phyloP scores from a whole-genome alignment of 2,329 filamentous ascomycete species.

The Paraphoma sp. region DNA sequence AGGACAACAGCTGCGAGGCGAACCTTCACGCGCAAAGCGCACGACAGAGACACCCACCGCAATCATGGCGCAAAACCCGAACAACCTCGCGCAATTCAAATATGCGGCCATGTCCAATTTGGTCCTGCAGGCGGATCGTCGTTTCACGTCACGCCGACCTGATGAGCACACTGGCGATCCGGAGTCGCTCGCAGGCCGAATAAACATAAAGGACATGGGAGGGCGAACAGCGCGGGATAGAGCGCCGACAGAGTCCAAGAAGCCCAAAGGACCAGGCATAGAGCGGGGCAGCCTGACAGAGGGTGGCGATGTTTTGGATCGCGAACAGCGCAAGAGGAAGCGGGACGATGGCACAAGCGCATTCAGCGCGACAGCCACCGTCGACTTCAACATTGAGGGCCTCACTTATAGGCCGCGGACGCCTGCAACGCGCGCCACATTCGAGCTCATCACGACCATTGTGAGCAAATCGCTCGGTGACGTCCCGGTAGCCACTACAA shows the following conservation, averaged over 20 bases:
- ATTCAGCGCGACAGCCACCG: constrained; percentile 75
- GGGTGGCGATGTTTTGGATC: constrained; percentile 80
- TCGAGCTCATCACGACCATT: constrained; percentile 91
- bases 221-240: constrained; percentile 79
- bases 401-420: constrained; percentile 92
- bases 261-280: constrained; percentile 70
- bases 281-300: constrained; percentile 79
- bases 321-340: constrained; percentile 87
- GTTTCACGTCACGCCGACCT: constrained; percentile 88
- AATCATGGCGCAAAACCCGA: constrained; percentile 36
- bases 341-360: constrained; percentile 70
- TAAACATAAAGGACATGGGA: constrained; percentile 96
- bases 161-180: constrained; percentile 97
- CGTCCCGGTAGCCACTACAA: constrained; percentile 87
- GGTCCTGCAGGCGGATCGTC: constrained; percentile 99
- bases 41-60: constrained; percentile 21
- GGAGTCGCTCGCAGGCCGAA: constrained; percentile 91
- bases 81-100: constrained; percentile 94
- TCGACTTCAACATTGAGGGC: constrained; percentile 85
- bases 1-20: constrained; percentile 12
- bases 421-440: constrained; percentile 87
- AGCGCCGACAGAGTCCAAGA: constrained; percentile 79
- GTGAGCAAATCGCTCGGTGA: constrained; percentile 89
- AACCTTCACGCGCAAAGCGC: constrained; percentile 27
- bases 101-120: constrained; percentile 99